Conservation (phyloP, 106 monocot genomes). For the Amphibolis antarctica region DNA sequence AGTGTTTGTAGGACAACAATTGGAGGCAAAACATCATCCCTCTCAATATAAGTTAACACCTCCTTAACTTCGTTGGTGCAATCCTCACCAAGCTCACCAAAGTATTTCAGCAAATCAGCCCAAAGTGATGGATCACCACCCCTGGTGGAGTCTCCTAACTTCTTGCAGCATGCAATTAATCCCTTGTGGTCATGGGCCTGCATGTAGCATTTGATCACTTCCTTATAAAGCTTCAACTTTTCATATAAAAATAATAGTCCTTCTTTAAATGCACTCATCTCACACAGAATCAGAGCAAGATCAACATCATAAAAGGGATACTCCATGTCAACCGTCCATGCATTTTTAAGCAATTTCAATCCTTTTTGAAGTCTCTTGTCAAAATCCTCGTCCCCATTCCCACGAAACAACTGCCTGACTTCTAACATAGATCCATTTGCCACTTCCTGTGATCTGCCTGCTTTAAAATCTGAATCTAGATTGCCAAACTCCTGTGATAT, state of each 20-base stretch:
- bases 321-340: slow-evolving; percentile 78
- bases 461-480: slow-evolving; percentile 15
- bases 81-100: slow-evolving; percentile 86
- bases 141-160: slow-evolving; percentile 63
- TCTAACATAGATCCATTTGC: slow-evolving; percentile 31
- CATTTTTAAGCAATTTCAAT: slow-evolving; percentile 62
- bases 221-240: slow-evolving; percentile 93
- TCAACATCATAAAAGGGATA: slow-evolving; percentile 83
- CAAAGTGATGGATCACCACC: slow-evolving; percentile 91
- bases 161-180: slow-evolving; percentile 85
- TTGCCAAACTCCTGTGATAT: slow-evolving; percentile 42
- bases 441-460: slow-evolving; percentile 18
- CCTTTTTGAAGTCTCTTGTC: slow-evolving; percentile 62
- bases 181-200: slow-evolving; percentile 82
- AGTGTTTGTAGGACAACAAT: slow-evolving; percentile 83
- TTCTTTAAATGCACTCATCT: slow-evolving; percentile 74
- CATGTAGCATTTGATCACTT: slow-evolving; percentile 90
- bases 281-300: slow-evolving; percentile 86
- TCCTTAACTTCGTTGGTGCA: slow-evolving; percentile 97
- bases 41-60: slow-evolving; percentile 82
- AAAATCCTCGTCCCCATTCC: slow-evolving; percentile 27
- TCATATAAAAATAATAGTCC: slow-evolving; percentile 87
- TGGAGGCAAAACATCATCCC: slow-evolving; percentile 83
- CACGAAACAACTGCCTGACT: slow-evolving; percentile 8
- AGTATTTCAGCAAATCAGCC: slow-evolving; percentile 83